Evolutionary conservation across 495 filamentous ascomycete species (phyloP).

Genomic region (Neurospora sp.): DNA sequence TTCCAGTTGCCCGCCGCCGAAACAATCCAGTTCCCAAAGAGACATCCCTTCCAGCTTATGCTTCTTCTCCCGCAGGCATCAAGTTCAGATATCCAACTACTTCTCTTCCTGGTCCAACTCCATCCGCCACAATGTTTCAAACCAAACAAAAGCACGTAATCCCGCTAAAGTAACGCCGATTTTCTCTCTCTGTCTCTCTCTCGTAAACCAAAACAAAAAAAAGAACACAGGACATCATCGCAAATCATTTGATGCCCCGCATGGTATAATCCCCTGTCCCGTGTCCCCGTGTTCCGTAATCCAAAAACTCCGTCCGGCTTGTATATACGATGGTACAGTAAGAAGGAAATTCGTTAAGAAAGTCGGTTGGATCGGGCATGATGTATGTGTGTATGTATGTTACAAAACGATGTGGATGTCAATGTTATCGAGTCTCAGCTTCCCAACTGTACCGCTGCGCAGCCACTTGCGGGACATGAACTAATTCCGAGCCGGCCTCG

Average conservation of each 20-base stretch:
- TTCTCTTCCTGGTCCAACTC: neutral
- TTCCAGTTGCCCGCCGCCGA: neutral
- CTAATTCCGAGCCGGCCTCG: conserved; percentile 30
- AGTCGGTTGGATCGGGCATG: neutral
- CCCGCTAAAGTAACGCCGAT: neutral
- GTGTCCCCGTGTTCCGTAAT: neutral
- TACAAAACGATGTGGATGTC: neutral
- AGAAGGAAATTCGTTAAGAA: neutral
- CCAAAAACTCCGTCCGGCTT: neutral
- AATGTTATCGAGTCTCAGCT: conserved; percentile 10
- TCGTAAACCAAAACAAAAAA: neutral
- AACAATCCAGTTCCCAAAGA: neutral
- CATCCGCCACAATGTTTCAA: neutral
- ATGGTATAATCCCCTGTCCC: neutral
- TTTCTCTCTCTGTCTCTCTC: neutral
- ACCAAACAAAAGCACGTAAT: neutral
- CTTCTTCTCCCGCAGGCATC: neutral
- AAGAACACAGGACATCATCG: neutral
- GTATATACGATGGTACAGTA: neutral
- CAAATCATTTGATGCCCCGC: neutral
- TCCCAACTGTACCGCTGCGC: conserved; percentile 45
- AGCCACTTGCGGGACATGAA: conserved; percentile 42
- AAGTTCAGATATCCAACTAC: neutral
- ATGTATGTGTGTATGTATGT: neutral
- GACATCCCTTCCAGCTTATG: neutral